Conservation (phyloP, 495 filamentous ascomycete genomes). For the Tuber microsphaerosporum region DNA sequence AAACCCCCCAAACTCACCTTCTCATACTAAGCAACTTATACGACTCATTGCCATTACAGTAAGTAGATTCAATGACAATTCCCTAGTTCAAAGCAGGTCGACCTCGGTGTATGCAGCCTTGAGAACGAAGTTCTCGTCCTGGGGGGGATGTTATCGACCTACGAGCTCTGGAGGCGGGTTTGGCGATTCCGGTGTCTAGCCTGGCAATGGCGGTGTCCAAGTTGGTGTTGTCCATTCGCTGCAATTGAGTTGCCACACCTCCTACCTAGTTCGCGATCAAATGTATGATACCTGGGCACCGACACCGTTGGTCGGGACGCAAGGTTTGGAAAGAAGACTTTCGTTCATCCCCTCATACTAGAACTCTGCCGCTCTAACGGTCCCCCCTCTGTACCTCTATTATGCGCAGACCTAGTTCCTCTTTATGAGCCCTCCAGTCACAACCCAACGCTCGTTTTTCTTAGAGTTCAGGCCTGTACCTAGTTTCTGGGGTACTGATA, state of each 20-base stretch:
- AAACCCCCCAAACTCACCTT: too few species aligned
- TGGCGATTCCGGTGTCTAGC: slow-evolving; percentile 52
- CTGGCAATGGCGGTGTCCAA: slow-evolving; percentile 60
- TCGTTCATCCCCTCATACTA: background rate
- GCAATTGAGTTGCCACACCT: slow-evolving; percentile 28
- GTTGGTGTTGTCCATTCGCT: slow-evolving; percentile 46
- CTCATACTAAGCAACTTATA: background rate
- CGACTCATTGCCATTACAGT: background rate
- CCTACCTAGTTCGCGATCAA: slow-evolving; percentile 40
- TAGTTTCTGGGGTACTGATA: background rate
- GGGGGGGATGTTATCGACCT: slow-evolving; percentile 50
- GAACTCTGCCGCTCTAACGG: background rate
- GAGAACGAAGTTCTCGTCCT: slow-evolving; percentile 55
- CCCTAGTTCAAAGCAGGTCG: slow-evolving; percentile 44
- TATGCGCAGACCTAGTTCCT: background rate
- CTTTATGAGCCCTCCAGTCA: background rate
- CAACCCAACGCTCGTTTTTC: background rate
- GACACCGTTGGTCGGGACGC: slow-evolving; percentile 48
- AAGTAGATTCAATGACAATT: background rate
- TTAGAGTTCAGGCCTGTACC: background rate
- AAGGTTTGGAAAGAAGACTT: background rate
- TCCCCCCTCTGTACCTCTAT: background rate
- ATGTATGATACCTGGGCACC: slow-evolving; percentile 56
- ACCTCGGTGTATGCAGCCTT: slow-evolving; percentile 62
- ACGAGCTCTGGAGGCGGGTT: slow-evolving; percentile 10